These are phyloP conservation scores for Cronartium ribicola DNA, from an alignment of 1,284 basidiomycete genomes.

Conservation along the genomic window DNA sequence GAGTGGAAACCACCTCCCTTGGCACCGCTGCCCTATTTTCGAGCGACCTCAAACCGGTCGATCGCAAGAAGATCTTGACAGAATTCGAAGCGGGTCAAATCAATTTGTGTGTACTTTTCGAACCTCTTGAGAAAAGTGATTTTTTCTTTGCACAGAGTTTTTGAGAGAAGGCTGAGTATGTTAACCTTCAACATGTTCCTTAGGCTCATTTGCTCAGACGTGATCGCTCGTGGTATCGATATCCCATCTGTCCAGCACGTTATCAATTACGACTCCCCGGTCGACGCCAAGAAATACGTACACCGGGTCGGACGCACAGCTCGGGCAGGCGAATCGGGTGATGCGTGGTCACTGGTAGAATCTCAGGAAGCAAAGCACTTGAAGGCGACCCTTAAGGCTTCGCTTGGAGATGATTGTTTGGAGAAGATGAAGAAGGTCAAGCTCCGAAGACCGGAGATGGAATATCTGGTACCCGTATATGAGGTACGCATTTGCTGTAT, in stretches of 20 bases:
- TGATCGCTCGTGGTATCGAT: constrained; percentile 95
- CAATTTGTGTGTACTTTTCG: constrained; percentile 62
- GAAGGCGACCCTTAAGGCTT: constrained; percentile 8
- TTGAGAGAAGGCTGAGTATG: neutral
- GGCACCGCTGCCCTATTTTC: constrained; percentile 70
- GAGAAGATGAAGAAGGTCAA: neutral
- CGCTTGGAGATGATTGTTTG: constrained; percentile 6
- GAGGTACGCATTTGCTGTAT: neutral
- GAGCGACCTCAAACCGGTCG: constrained; percentile 70
- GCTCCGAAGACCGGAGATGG: neutral
- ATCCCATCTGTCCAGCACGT: constrained; percentile 86
- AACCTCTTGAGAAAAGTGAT: neutral
- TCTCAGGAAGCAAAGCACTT: constrained; percentile 34
- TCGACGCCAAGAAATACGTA: constrained; percentile 97
- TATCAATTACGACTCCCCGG: constrained; percentile 85
- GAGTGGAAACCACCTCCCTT: constrained; percentile 46
- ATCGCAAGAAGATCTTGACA: constrained; percentile 71
- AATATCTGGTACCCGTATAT: constrained; percentile 5
- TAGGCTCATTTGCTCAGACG: constrained; percentile 87
- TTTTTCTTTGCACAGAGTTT: neutral
- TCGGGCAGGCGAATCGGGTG: constrained; percentile 75
- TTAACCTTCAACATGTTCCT: neutral
- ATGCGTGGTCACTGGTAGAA: constrained; percentile 91
- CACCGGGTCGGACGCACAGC: constrained; percentile 94
- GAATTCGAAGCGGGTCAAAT: constrained; percentile 76